phyloP scores from a whole-genome alignment of 257 asterid species.

The Plantago elongata region DNA sequence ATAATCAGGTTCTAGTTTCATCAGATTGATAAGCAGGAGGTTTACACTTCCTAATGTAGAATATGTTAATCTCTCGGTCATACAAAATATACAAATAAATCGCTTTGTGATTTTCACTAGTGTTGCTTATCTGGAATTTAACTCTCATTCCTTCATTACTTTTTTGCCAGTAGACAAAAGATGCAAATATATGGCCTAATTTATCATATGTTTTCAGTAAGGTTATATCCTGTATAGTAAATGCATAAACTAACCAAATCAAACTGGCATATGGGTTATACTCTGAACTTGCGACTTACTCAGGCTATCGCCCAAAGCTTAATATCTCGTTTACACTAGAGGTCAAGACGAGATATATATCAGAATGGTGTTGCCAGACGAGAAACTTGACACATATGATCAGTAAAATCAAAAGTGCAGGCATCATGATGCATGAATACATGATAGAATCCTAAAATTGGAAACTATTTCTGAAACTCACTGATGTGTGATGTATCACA shows the following conservation, averaged over 20 bases:
- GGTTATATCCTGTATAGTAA: too few relatives aligned
- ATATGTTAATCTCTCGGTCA: too few relatives aligned
- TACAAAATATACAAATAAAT: too few relatives aligned
- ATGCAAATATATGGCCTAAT: too few relatives aligned
- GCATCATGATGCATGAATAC: conserved; percentile 17
- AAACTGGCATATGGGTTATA: neutral
- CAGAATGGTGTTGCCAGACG: neutral
- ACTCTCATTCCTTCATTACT: too few relatives aligned
- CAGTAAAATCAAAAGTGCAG: too few relatives aligned
- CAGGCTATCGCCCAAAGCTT: neutral
- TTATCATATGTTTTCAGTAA: too few relatives aligned
- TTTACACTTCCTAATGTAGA: too few relatives aligned
- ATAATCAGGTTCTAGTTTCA: too few relatives aligned
- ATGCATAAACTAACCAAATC: neutral
- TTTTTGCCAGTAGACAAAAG: too few relatives aligned
- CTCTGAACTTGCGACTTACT: neutral
- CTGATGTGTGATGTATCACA: conserved; percentile 1
- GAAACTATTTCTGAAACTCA: conserved; percentile 17
- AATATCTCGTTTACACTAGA: neutral
- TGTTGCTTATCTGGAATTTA: neutral
- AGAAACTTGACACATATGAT: neutral
- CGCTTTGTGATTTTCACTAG: neutral
- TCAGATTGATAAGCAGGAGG: neutral
- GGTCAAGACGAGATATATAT: neutral
- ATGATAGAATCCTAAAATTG: conserved; percentile 20